Percentiles rank a stretch among this genome's conserved stretches.
Conservation (phyloP, 352 stramenopile genomes). For the Globisporangium barbulae region DNA sequence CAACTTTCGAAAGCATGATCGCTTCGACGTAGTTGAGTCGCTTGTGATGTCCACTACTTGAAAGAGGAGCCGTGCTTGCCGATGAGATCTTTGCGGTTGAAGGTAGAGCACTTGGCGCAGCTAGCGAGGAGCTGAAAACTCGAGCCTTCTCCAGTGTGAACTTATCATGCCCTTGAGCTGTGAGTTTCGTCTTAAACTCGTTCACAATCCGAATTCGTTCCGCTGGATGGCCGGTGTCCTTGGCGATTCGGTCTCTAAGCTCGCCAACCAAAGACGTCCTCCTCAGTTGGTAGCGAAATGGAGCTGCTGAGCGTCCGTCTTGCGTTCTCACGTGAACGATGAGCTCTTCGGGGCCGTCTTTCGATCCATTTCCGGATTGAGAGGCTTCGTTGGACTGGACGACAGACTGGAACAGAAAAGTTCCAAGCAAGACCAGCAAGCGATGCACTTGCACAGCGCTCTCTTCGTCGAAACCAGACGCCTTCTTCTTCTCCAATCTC, state of each 20-base stretch:
- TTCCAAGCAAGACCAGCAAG: conserved; percentile 66
- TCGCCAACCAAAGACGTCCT: conserved; percentile 58
- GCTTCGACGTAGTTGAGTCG: conserved; percentile 45
- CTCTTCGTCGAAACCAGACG: conserved; percentile 15
- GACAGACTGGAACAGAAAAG: conserved; percentile 68
- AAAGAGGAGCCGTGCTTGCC: conserved; percentile 25
- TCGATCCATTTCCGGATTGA: neutral
- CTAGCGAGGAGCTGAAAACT: conserved; percentile 32
- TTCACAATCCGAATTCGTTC: conserved; percentile 70
- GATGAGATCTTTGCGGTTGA: conserved; percentile 22
- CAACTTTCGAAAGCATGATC: conserved; percentile 56
- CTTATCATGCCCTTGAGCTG: conserved; percentile 58
- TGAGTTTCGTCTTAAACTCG: conserved; percentile 68
- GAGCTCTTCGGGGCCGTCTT: conserved; percentile 49
- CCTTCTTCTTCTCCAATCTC: conserved; percentile 29
- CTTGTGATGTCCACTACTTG: conserved; percentile 24
- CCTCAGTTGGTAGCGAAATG: conserved; percentile 57
- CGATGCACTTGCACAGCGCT: conserved; percentile 39
- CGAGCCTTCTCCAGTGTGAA: conserved; percentile 68
- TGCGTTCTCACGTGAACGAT: conserved; percentile 69
- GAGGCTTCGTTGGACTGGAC: conserved; percentile 23
- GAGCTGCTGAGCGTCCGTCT: conserved; percentile 52
- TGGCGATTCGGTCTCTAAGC: conserved; percentile 58
- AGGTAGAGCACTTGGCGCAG: conserved; percentile 7
- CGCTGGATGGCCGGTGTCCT: conserved; percentile 58